Percentiles rank a stretch among this genome's conserved stretches.
phyloP scores from a whole-genome alignment of 345 rosid species.

The Euphorbia lathyris region DNA sequence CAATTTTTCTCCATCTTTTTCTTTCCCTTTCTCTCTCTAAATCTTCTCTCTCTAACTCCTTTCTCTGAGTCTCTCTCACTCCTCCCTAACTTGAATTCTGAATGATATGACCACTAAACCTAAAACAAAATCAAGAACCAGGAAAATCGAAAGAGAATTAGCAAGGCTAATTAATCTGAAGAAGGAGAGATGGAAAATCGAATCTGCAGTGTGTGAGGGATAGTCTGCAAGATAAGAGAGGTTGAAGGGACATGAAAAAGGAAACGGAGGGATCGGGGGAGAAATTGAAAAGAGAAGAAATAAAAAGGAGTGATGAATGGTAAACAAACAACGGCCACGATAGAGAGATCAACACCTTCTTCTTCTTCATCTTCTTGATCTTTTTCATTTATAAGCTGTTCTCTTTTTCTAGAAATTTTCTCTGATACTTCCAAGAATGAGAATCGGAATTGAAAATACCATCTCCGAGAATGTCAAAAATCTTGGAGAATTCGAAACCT shows the following conservation, averaged over 20 bases:
- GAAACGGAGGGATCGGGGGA: neutral
- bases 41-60: too few species aligned
- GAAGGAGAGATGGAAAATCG: too few species aligned
- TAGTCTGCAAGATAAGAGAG: neutral
- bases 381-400: too few species aligned
- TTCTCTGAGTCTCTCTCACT: too few species aligned
- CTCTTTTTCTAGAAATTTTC: too few species aligned
- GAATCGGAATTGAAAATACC: slow-evolving; percentile 26
- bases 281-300: neutral
- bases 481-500: slow-evolving; percentile 12
- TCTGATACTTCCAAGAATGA: slow-evolving; percentile 18
- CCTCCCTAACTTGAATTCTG: too few species aligned
- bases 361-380: too few species aligned
- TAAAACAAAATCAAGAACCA: neutral
- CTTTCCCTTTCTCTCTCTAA: too few species aligned
- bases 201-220: neutral
- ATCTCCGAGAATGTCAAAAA: slow-evolving; percentile 21
- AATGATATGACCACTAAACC: too few species aligned
- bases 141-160: neutral
- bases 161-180: neutral
- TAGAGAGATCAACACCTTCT: too few species aligned
- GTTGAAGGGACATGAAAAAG: neutral
- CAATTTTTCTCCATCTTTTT: too few species aligned
- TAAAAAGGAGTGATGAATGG: too few species aligned
- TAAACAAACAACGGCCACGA: neutral